Base-by-base conservation (phyloP, 192 early-diverging fungal genomes). In the Chytriomyces confervae region DNA sequence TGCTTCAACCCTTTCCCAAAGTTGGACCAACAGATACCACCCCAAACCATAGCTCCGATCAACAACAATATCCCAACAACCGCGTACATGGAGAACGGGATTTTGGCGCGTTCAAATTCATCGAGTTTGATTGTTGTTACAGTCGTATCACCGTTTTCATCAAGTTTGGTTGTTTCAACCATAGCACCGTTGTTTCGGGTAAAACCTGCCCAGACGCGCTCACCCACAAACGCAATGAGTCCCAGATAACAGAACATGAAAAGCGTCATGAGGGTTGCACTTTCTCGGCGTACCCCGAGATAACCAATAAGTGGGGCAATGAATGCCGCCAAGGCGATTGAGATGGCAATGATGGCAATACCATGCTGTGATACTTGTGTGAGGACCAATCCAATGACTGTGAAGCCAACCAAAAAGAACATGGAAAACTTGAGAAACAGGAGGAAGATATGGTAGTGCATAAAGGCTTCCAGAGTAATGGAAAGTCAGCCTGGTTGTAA, bases 341-440 rank as follows among this genome's bases (percentile, higher is more conserved):
- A n/a, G 20, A 61, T 45, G 8, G 6, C 7, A 13, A 74, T 74
- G n/a, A 74, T 29, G 16, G 44, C 44, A n/a, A 47, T 16, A 10
- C 72, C 74, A n/a, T 63, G 11, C 9, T 3, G 13, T 10, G 74
- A 50, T 13, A 76, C 74, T 13, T 11, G 9, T 6, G 74, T 76
- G 10, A 66, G 24, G 27, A 76, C 74, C 62, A 76, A 66, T 43
- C 66, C 74, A 36, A 76, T 8, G 8, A 50, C 74, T 9, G 74
- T 66, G 49, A 76, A 76, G 7, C 18, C 74, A 48, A 5, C 18
- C 27, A 76, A 62, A 63, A 76, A 76, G 29, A 76, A 76, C 46
- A 76, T 9, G 16, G 74, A 63, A 66, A 66, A 76, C 64, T 76
- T 76, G 36, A 76, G 62, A n/a, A 76, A 51, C 7, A 76, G 74